phyloP scores from a whole-genome alignment of 2,329 filamentous ascomycete genomes.

The Ploettnerulaceae sp. region DNA sequence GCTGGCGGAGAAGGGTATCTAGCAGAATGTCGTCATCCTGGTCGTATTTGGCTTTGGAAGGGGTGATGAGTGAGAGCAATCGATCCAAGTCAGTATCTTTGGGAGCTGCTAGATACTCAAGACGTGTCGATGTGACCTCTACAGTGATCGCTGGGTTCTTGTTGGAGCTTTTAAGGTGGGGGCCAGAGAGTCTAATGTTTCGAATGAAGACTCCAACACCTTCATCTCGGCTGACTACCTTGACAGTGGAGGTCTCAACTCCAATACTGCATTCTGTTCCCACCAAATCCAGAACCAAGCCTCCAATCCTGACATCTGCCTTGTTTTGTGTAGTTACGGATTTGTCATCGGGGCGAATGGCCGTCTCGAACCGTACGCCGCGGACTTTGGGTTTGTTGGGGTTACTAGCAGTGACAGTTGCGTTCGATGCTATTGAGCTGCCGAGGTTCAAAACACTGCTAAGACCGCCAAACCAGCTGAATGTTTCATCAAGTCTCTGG shows the following conservation, averaged over 20 bases:
- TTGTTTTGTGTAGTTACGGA: conserved; percentile 45
- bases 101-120: conserved; percentile 70
- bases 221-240: conserved; percentile 69
- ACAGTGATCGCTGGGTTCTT: conserved; percentile 57
- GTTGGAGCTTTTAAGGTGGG: conserved; percentile 50
- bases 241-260: conserved; percentile 75
- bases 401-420: conserved; percentile 44
- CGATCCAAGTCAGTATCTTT: conserved; percentile 76
- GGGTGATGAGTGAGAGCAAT: conserved; percentile 80
- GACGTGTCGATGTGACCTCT: conserved; percentile 59
- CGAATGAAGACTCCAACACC: conserved; percentile 70
- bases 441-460: conserved; percentile 88
- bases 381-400: conserved; percentile 42
- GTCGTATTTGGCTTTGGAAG: conserved; percentile 83
- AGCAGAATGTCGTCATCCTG: conserved; percentile 91
- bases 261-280: conserved; percentile 72
- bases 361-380: conserved; percentile 55
- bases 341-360: conserved; percentile 31
- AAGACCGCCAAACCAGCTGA: conserved; percentile 84
- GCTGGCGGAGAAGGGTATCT: conserved; percentile 81
- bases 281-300: conserved; percentile 68
- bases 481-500: conserved; percentile 75
- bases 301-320: conserved; percentile 70
- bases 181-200: conserved; percentile 69
- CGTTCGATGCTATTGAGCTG: conserved; percentile 72